Conservation (phyloP, 164 flowering plant genomes). For the Platanus orientalis region DNA sequence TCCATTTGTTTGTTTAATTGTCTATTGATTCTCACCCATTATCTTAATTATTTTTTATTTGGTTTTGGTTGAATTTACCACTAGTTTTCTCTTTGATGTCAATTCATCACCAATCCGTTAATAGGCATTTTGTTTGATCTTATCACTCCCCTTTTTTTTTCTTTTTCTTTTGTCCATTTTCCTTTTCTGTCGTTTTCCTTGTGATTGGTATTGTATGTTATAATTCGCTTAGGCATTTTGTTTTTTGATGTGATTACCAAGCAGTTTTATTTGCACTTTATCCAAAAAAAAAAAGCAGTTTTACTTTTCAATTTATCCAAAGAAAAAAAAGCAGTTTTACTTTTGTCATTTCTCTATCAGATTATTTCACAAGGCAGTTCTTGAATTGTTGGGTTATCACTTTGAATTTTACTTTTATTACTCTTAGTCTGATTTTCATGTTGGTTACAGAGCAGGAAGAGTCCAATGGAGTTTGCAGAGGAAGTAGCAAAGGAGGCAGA, state of each 20-base stretch:
- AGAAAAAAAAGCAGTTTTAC: too few species aligned
- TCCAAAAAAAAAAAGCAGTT: too few species aligned
- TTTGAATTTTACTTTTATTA: neutral
- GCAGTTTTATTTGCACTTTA: too few species aligned
- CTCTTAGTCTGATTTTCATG: neutral
- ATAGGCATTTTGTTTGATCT: neutral
- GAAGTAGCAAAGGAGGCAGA: conserved; percentile 39
- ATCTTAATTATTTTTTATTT: neutral
- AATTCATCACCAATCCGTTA: neutral
- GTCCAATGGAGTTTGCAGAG: conserved; percentile 47
- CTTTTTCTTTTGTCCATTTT: neutral
- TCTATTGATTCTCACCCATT: neutral
- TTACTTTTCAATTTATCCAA: too few species aligned
- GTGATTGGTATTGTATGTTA: too few species aligned
- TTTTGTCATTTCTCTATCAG: too few species aligned
- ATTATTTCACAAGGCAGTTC: too few species aligned
- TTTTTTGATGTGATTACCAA: too few species aligned
- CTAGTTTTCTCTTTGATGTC: neutral
- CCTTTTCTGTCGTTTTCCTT: too few species aligned
- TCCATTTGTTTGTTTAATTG: neutral
- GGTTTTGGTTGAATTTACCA: neutral
- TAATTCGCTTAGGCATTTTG: too few species aligned
- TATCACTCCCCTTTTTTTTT: conserved; percentile 1
- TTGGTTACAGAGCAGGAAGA: conserved; percentile 39
- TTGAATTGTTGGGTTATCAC: too few species aligned